phyloP scores from a whole-genome alignment of 148 eudicot genomes.

The Rhododendron ferrugineum region DNA sequence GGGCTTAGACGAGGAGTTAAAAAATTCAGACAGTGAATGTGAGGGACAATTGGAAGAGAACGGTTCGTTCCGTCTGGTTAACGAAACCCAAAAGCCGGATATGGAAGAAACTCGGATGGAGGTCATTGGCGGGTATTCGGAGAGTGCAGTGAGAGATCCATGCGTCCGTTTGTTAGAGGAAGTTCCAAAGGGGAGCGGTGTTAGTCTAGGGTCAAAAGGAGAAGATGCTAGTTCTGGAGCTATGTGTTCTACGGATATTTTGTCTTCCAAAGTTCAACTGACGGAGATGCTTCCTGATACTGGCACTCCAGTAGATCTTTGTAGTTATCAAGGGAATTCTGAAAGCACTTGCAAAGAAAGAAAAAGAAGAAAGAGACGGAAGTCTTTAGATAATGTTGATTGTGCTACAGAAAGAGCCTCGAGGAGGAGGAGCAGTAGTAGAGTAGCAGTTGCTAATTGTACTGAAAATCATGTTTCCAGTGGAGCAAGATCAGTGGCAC shows the following conservation, averaged over 20 bases:
- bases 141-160: slow-evolving; percentile 8
- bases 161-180: slow-evolving; percentile 23
- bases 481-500: background rate
- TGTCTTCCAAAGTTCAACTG: slow-evolving; percentile 14
- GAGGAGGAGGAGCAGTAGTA: slow-evolving; percentile 86
- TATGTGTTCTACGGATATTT: background rate
- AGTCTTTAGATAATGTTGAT: slow-evolving; percentile 18
- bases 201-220: slow-evolving; percentile 2
- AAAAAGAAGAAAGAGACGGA: slow-evolving; percentile 47
- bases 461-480: slow-evolving; percentile 10
- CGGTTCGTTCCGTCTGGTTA: background rate
- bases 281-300: slow-evolving; percentile 22
- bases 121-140: slow-evolving; percentile 3
- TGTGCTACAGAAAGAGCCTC: slow-evolving; percentile 38
- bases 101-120: background rate
- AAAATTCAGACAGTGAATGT: slow-evolving; percentile 19
- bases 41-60: slow-evolving; percentile 18
- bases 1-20: slow-evolving; percentile 38
- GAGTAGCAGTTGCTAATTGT: slow-evolving; percentile 31
- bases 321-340: slow-evolving; percentile 26
- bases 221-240: background rate
- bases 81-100: slow-evolving; percentile 10
- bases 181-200: slow-evolving; percentile 11
- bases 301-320: slow-evolving; percentile 11
- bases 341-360: slow-evolving; percentile 21